phyloP scores from a whole-genome alignment of 352 stramenopile species.

The Phytophthora quininea region DNA sequence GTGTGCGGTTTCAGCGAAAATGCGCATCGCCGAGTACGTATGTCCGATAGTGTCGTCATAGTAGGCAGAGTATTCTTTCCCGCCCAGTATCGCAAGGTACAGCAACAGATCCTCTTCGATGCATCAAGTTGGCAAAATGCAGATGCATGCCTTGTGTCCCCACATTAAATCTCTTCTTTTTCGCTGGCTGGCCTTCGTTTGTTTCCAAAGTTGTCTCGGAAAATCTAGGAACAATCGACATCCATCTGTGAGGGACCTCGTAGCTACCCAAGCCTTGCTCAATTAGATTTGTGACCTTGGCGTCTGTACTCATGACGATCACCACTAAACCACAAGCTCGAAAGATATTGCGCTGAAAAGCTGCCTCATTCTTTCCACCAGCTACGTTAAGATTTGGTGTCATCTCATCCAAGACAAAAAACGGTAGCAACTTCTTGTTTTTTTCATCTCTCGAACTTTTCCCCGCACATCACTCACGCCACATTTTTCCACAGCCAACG shows the following conservation, averaged over 20 bases:
- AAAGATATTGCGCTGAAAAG: too few relatives aligned
- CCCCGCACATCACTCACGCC: not conserved
- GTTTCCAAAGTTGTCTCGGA: too few relatives aligned
- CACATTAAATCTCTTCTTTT: constrained; percentile 1
- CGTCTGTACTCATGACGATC: too few relatives aligned
- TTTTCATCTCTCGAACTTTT: not conserved
- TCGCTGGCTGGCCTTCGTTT: not conserved
- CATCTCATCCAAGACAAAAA: constrained; percentile 25
- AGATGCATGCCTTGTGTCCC: too few relatives aligned
- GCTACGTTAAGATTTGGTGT: not conserved
- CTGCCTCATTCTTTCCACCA: too few relatives aligned
- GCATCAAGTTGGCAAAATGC: constrained; percentile 1
- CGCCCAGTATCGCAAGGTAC: constrained; percentile 32
- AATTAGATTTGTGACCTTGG: too few relatives aligned
- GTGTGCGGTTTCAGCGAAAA: not conserved
- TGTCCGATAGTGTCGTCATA: not conserved
- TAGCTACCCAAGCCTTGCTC: too few relatives aligned
- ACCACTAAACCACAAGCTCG: too few relatives aligned
- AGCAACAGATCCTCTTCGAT: constrained; percentile 37
- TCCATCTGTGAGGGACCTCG: too few relatives aligned
- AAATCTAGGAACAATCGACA: too few relatives aligned
- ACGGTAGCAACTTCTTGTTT: constrained; percentile 2
- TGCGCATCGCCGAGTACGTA: not conserved
- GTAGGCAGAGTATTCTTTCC: constrained; percentile 27
- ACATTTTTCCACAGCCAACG: constrained; percentile 12